These are phyloP conservation scores for Hanseniaspora nectarophila DNA, from an alignment of 805 yeast species.

Conservation along the genomic window DNA sequence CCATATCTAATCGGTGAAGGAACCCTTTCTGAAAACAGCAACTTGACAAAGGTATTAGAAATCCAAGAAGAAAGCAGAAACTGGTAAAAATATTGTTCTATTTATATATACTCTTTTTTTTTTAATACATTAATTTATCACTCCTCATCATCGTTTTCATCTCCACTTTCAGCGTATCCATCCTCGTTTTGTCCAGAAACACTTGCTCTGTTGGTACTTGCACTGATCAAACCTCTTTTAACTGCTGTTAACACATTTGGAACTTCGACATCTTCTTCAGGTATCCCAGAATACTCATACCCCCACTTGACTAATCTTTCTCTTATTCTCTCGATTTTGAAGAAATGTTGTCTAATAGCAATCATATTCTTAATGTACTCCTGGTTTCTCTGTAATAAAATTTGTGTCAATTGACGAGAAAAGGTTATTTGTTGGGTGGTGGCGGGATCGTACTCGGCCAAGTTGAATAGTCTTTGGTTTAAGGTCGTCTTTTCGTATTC, in stretches of 20 bases:
- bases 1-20: conserved; percentile 34
- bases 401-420: conserved; percentile 61
- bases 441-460: conserved; percentile 42
- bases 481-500: conserved; percentile 23
- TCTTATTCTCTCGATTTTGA: conserved; percentile 66
- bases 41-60: conserved; percentile 33
- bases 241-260: conserved; percentile 29
- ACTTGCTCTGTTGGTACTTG: conserved; percentile 27
- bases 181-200: conserved; percentile 26
- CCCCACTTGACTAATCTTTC: conserved; percentile 71
- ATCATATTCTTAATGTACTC: conserved; percentile 74
- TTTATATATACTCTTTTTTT: background rate
- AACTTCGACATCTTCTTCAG: conserved; percentile 35
- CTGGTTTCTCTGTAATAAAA: conserved; percentile 67
- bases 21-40: conserved; percentile 15
- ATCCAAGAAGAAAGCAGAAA: conserved; percentile 24
- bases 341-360: conserved; percentile 61
- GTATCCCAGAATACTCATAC: conserved; percentile 63
- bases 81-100: background rate
- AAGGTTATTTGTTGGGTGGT: conserved; percentile 50
- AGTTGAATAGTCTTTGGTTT: background rate
- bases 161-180: conserved; percentile 17
- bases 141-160: conserved; percentile 15
- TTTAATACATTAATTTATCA: background rate
- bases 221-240: conserved; percentile 29